Evolutionary conservation across 2,329 filamentous ascomycete genomes (phyloP).

Genomic region (Paraphaeosphaeria sporulosa): DNA sequence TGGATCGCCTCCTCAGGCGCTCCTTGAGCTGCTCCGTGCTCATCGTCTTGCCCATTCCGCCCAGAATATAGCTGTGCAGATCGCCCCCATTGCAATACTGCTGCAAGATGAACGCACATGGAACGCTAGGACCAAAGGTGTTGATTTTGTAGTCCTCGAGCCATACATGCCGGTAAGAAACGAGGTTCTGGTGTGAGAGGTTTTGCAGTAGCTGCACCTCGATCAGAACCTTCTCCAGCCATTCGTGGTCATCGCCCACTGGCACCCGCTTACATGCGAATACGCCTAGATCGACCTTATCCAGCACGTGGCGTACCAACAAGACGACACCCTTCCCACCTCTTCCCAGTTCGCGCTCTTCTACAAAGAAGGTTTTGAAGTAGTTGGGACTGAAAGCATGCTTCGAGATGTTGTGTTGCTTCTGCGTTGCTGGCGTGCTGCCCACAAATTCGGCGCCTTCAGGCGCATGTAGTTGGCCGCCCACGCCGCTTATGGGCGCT

Average conservation of each 20-base stretch:
- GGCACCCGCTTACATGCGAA: conserved; percentile 98
- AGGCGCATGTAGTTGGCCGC: conserved; percentile 50
- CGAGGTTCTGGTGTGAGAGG: conserved; percentile 91
- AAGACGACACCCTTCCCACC: conserved; percentile 95
- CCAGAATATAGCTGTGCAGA: conserved; percentile 85
- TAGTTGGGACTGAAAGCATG: conserved; percentile 92
- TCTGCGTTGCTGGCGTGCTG: conserved; percentile 52
- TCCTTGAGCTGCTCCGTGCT: conserved; percentile 90
- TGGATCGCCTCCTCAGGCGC: conserved; percentile 81
- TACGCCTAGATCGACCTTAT: conserved; percentile 84
- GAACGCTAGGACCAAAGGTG: conserved; percentile 86
- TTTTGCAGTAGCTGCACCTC: conserved; percentile 94
- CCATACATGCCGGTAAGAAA: conserved; percentile 98
- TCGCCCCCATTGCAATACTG: conserved; percentile 97
- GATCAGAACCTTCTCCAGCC: conserved; percentile 92
- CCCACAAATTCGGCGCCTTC: conserved; percentile 59
- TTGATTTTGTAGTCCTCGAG: conserved; percentile 86
- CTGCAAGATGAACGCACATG: conserved; percentile 95
- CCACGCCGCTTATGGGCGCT: conserved; percentile 32
- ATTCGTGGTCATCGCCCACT: conserved; percentile 89
- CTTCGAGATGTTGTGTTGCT: conserved; percentile 75
- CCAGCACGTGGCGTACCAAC: conserved; percentile 90
- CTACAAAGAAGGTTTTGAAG: conserved; percentile 91
- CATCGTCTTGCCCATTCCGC: conserved; percentile 64
- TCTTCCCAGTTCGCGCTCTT: conserved; percentile 83